Evolutionary conservation across 1,139 yeast species (phyloP), one percentile per base, ranked within the genome.

Genomic region (Suhomyces guaymorum): DNA sequence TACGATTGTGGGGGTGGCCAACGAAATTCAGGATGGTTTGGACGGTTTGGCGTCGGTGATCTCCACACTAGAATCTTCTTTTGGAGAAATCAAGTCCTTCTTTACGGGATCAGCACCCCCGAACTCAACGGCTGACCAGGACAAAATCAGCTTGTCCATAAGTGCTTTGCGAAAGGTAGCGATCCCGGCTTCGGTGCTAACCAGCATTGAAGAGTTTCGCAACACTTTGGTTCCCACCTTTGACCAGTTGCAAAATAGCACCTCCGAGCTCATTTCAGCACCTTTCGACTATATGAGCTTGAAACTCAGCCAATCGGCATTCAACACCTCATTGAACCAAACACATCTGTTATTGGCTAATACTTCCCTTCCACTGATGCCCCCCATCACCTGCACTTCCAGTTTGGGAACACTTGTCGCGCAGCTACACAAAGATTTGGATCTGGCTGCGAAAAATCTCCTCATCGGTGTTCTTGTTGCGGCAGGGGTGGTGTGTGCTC

Each of bases 21-120:
- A 66, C 25, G 87, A 78, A 7, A 63, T 88, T 15, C 80, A 85
- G 36, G 69, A 66, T 24, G 92, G 90, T 0, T 59, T 84, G 26
- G 66, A 65, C 11, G 82, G 76, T 15, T 42, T 82, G 3, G 66
- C 82, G 1, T 57, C 59, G 1, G 61, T 78, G 1, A 57, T 89
- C 7, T 80, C 83, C 46, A 69, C 68, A 26, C 30, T 43, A 59
- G 72, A 35, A 37, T 75, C 28, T 49, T 70, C 48, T 57, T 71
- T 26, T 63, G 73, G 24, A 60, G 71, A 38, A 47, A 66, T 87
- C 1, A 75, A 75, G 31, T 61, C 63, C 28, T 68, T 84, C 26
- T 81, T 90, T 47, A 65, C 75, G 2, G 58, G 40, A 3, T 7
- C 24, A 1, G 30, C 11, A 9, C 18, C 30, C 2, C 7, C 19